phyloP scores from a whole-genome alignment of 2,329 filamentous ascomycete genomes.

The Neurospora sp. region DNA sequence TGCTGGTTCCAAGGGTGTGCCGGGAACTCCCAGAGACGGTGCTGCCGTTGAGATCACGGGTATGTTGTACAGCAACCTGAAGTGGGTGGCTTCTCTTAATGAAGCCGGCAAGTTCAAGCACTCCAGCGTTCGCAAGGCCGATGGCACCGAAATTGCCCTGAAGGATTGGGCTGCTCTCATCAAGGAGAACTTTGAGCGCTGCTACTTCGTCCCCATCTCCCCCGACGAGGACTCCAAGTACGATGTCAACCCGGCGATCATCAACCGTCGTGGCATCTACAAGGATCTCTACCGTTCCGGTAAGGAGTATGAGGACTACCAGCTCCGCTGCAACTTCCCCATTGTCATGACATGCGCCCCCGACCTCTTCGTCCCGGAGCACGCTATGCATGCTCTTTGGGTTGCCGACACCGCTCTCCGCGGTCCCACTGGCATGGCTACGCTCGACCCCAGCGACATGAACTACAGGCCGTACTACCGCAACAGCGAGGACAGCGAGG shows the following conservation, averaged over 20 bases:
- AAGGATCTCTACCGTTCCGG: conserved; percentile 92
- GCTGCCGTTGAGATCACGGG: conserved; percentile 93
- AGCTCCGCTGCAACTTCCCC: conserved; percentile 85
- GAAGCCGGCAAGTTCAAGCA: conserved; percentile 62
- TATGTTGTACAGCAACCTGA: conserved; percentile 78
- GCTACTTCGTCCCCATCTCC: conserved; percentile 74
- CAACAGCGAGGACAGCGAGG: conserved; percentile 85
- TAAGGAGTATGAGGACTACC: conserved; percentile 96
- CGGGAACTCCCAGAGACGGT: conserved; percentile 92
- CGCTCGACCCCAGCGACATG: conserved; percentile 79
- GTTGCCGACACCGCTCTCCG: conserved; percentile 70
- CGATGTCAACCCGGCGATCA: conserved; percentile 65
- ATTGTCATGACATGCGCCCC: conserved; percentile 94
- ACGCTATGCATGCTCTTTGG: conserved; percentile 71
- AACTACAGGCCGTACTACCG: conserved; percentile 94
- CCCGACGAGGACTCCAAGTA: conserved; percentile 62
- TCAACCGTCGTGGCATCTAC: conserved; percentile 94
- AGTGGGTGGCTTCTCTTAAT: conserved; percentile 64
- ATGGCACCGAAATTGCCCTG: conserved; percentile 56
- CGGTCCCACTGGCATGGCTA: conserved; percentile 90
- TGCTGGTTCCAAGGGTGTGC: conserved; percentile 84
- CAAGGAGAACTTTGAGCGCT: conserved; percentile 79
- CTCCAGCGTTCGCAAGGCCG: conserved; percentile 57
- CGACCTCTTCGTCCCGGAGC: conserved; percentile 67
- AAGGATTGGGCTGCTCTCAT: conserved; percentile 70